Percentiles rank a stretch among this genome's conserved stretches.
These are phyloP conservation scores for Cryptococcus sp. DNA, from an alignment of 1,284 basidiomycete species.

Conservation along the genomic window DNA sequence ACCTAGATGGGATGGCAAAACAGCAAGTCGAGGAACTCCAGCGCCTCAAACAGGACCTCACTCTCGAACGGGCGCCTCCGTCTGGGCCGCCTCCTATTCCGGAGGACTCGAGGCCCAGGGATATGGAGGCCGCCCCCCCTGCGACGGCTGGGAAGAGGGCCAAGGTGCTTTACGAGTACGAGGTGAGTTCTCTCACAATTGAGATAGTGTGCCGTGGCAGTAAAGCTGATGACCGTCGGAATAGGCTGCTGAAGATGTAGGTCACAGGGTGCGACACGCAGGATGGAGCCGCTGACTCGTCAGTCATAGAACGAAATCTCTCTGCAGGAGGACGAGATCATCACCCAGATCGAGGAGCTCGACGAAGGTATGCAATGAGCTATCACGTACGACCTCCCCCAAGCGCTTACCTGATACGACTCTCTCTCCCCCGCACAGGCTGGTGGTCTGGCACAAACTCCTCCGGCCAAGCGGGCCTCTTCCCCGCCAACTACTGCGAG, in stretches of 20 bases:
- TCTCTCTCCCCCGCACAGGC: slow-evolving; percentile 35
- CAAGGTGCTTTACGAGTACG: slow-evolving; percentile 70
- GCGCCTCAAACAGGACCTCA: slow-evolving; percentile 44
- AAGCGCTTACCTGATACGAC: neutral
- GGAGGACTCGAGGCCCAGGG: slow-evolving; percentile 24
- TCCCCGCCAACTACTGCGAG: slow-evolving; percentile 75
- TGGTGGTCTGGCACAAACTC: slow-evolving; percentile 74
- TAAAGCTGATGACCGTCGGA: neutral
- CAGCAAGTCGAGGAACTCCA: slow-evolving; percentile 43
- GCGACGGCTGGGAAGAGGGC: slow-evolving; percentile 43
- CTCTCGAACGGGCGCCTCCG: slow-evolving; percentile 35
- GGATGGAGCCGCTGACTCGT: neutral
- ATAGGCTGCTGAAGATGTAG: slow-evolving; percentile 38
- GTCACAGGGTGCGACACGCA: slow-evolving; percentile 9
- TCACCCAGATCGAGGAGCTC: slow-evolving; percentile 77
- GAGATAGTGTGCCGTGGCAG: no score
- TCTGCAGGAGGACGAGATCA: slow-evolving; percentile 73
- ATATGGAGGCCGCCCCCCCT: slow-evolving; percentile 16
- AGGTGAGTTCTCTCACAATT: slow-evolving; percentile 51
- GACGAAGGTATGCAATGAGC: slow-evolving; percentile 61
- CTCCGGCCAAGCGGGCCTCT: slow-evolving; percentile 65
- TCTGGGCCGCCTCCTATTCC: slow-evolving; percentile 39
- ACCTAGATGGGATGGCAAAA: neutral
- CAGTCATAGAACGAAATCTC: slow-evolving; percentile 69
- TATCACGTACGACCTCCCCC: neutral